A percentile compares a stretch with the other conserved stretches of the same genome.
These are phyloP conservation scores for Geosiphon pyriformis DNA, from an alignment of 192 early-diverging fungal species.

Conservation along the genomic window DNA sequence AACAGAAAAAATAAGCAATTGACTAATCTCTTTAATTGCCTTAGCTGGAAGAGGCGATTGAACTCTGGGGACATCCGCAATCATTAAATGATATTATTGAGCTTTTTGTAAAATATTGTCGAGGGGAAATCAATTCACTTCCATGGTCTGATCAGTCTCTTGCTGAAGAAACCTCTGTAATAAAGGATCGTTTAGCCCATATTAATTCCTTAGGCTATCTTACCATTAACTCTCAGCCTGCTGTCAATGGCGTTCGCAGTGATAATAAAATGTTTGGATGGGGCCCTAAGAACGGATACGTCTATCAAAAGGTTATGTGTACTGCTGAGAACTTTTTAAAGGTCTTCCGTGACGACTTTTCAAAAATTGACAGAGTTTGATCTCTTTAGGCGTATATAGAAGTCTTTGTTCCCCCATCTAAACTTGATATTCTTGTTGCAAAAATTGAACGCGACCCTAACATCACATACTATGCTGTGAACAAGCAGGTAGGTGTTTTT, in stretches of 20 bases:
- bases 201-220: constrained; percentile 79
- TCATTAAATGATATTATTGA: constrained; percentile 59
- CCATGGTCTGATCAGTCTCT: constrained; percentile 87
- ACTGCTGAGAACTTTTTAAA: too few species aligned
- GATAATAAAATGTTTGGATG: constrained; percentile 79
- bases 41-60: constrained; percentile 63
- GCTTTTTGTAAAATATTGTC: constrained; percentile 82
- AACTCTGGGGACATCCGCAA: constrained; percentile 76
- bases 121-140: constrained; percentile 68
- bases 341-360: too few species aligned
- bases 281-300: constrained; percentile 94
- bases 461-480: constrained; percentile 91
- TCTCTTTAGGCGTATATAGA: constrained; percentile 82
- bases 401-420: constrained; percentile 75
- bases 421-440: constrained; percentile 64
- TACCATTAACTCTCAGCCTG: constrained; percentile 95
- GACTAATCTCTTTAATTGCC: too few species aligned
- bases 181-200: constrained; percentile 60
- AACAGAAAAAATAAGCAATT: too few species aligned
- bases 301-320: constrained; percentile 98
- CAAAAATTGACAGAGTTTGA: too few species aligned
- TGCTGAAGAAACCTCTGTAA: constrained; percentile 65
- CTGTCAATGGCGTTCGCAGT: constrained; percentile 82
- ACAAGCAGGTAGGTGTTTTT: constrained; percentile 47
- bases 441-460: constrained; percentile 60